Base-by-base conservation (phyloP, 164 flowering plant genomes). In the Protea cynaroides region DNA sequence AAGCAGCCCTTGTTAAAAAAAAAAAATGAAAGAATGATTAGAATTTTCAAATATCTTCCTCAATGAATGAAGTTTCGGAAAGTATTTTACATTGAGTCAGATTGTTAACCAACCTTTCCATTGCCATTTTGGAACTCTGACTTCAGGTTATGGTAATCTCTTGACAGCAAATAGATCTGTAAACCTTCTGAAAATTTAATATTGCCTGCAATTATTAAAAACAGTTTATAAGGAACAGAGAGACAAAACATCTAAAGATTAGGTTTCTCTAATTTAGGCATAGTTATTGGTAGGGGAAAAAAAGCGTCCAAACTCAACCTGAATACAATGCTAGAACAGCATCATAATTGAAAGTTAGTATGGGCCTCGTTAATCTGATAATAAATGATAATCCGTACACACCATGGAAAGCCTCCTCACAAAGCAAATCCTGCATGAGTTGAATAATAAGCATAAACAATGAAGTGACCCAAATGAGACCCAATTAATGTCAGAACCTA, bases 141-240 rank as follows among this genome's bases (percentile, higher is more conserved):
- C 73, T 80, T 91, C 79, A 94, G 67, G 55, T 72, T 75, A 18
- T 73, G 46, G 64, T 82, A 79, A 70, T 94, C 97, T 63, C 95
- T 82, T 9, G 88, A 82, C 36, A 80, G 63, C 65, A 93, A 67
- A 57, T 81, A 90, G 0, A 76, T 69, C 68, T 84, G 72, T 71
- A 89, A 73, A 25, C 77, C 75, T 43, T 72, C 70, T 0, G 82
- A 81, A 61, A 67, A 75, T 62, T 77, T 78, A 12, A 52, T 38
- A 64, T 82, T 76, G 6, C 92, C 97, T 87, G 74, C 61, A 61
- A 56, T 36, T 25, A 70, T 29, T 1, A 8, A 66, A 73, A 60
- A 52, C 13, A 12, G 17, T 8, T 40, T 40, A 12, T 40, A 40
- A 53, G 58, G 62, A 25, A 69, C 24, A 47, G n/a, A 12, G 21